Conservation (phyloP, 2,329 filamentous ascomycete species). For the Dactylellina haptotyla region DNA sequence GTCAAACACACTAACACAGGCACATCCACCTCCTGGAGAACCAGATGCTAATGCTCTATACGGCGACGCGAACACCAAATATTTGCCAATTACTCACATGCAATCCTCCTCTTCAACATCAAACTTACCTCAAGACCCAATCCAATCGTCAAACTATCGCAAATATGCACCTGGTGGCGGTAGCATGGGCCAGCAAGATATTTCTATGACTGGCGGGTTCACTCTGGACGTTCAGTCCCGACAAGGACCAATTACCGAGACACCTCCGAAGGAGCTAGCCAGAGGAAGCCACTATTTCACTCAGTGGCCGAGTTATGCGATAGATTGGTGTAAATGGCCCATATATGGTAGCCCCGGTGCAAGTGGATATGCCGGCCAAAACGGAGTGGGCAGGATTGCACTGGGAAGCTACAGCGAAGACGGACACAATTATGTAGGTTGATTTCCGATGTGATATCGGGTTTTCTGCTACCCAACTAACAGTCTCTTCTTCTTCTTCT, state of each 20-base stretch:
- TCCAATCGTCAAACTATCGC: constrained; percentile 32
- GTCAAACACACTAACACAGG: constrained; percentile 40
- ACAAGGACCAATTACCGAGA: constrained; percentile 38
- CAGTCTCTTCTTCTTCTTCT: constrained; percentile 59
- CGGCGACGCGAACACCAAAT: constrained; percentile 48
- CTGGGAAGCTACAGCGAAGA: constrained; percentile 97
- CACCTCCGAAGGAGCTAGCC: constrained; percentile 41
- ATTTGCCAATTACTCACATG: constrained; percentile 46
- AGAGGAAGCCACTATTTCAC: constrained; percentile 46
- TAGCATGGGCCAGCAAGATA: constrained; percentile 44
- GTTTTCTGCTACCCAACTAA: too few relatives aligned
- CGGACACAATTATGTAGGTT: constrained; percentile 91
- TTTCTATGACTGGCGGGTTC: constrained; percentile 39
- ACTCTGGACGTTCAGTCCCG: constrained; percentile 42
- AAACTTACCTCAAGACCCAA: constrained; percentile 24
- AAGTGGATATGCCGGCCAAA: constrained; percentile 54
- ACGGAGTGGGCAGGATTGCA: constrained; percentile 88
- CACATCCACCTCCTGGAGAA: constrained; percentile 43
- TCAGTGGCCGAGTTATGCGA: constrained; percentile 94
- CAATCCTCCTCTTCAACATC: constrained; percentile 40
- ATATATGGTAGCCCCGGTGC: constrained; percentile 71
- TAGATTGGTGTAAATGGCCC: constrained; percentile 99
- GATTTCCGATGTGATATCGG: too few relatives aligned
- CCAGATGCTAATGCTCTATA: constrained; percentile 47
- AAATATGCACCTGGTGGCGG: constrained; percentile 48